Evolutionary conservation across 192 early-diverging fungal species (phyloP).

Genomic region (Umbelopsis sp.): DNA sequence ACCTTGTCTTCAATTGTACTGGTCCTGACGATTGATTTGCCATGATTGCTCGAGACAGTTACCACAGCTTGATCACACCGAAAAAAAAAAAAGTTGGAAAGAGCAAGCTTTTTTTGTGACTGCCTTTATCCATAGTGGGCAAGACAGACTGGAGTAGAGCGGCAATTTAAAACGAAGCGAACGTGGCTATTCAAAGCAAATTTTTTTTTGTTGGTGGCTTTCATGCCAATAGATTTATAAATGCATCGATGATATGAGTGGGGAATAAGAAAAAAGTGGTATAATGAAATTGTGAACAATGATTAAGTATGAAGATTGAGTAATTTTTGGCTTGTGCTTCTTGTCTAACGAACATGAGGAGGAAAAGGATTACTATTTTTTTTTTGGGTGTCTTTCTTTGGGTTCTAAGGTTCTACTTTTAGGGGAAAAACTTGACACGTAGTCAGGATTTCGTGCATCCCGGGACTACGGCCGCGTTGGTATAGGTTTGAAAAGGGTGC

Average conservation of each 20-base stretch:
- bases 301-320: background rate
- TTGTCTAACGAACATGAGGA: too few species aligned
- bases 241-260: background rate
- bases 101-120: constrained; percentile 9
- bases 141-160: background rate
- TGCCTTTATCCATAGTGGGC: background rate
- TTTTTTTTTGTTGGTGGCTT: background rate
- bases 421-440: too few species aligned
- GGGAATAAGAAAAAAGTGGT: background rate
- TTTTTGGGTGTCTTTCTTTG: too few species aligned
- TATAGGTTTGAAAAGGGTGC: too few species aligned
- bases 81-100: background rate
- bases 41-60: background rate
- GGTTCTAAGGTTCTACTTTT: too few species aligned
- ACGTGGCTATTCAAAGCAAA: background rate
- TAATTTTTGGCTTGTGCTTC: constrained; percentile 2
- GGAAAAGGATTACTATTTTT: background rate
- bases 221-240: background rate
- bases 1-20: constrained; percentile 18
- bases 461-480: too few species aligned
- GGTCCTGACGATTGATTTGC: constrained; percentile 14
- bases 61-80: background rate
- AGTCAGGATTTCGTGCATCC: too few species aligned
- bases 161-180: background rate
- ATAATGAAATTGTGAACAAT: background rate